Evolutionary conservation across 306 rosid genomes (phyloP).

Genomic region (Phaseolus lunatus): DNA sequence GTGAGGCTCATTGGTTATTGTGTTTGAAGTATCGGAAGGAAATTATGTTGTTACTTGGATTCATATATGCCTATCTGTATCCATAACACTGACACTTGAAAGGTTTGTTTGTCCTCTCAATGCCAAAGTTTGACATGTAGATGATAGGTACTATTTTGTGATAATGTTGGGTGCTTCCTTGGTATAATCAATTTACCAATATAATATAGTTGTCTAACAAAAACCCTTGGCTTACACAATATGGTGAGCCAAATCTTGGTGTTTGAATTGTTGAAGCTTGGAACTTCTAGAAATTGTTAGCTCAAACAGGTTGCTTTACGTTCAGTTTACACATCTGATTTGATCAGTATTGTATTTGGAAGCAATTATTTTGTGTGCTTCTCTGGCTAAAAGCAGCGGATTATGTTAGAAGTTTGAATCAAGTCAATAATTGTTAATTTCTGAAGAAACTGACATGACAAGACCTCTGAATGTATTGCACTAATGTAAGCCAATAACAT

Average conservation of each 20-base stretch:
- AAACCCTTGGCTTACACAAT: neutral
- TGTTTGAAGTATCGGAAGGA: neutral
- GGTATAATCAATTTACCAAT: neutral
- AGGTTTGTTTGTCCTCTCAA: constrained; percentile 2
- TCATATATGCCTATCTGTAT: constrained; percentile 23
- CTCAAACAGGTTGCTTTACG: neutral
- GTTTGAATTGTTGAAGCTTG: neutral
- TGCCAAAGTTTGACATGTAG: constrained; percentile 12
- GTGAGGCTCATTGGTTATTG: constrained; percentile 41
- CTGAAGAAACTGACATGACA: neutral
- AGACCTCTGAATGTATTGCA: constrained; percentile 15
- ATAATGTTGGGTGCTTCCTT: neutral
- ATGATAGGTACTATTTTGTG: neutral
- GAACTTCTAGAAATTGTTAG: constrained; percentile 23
- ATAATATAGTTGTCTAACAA: neutral
- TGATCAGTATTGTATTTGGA: constrained; percentile 10
- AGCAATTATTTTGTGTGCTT: neutral
- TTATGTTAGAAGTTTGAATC: neutral
- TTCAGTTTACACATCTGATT: neutral
- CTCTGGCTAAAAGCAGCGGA: constrained; percentile 7
- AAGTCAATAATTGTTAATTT: constrained; percentile 7
- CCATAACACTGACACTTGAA: neutral
- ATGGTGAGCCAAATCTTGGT: neutral
- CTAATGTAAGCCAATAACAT: neutral
- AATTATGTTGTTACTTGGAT: constrained; percentile 21